A percentile compares a stretch with the other conserved stretches of the same genome.
Evolutionary conservation across 2,329 filamentous ascomycete genomes (phyloP).

Genomic region (Coniochaeta hoffmannii): DNA sequence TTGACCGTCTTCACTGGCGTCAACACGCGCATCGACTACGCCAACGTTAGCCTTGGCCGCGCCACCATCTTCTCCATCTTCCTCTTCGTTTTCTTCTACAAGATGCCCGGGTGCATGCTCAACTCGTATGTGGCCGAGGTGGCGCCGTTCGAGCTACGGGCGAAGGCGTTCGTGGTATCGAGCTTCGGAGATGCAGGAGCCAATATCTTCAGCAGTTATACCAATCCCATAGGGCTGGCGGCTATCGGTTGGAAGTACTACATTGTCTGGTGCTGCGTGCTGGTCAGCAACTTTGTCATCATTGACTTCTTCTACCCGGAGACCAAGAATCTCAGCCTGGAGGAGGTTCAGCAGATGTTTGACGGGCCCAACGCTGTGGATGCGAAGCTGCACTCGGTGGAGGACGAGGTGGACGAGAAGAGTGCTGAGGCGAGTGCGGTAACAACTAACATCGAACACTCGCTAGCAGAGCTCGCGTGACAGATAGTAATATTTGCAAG

Average conservation of each 20-base stretch:
- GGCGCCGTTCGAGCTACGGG: constrained; percentile 8
- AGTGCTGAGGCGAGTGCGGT: background rate
- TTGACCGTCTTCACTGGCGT: constrained; percentile 9
- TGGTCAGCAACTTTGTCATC: constrained; percentile 16
- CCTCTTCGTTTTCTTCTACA: constrained; percentile 1
- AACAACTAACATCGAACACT: background rate
- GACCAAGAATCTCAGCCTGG: constrained; percentile 43
- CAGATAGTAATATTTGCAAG: background rate
- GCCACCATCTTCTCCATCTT: constrained; percentile 7
- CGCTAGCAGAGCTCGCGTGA: no score
- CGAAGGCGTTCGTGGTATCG: constrained; percentile 11
- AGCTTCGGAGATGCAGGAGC: constrained; percentile 7
- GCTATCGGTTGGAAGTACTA: constrained; percentile 15
- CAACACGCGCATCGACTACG: background rate
- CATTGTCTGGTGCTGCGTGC: constrained; percentile 13
- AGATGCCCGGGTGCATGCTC: background rate
- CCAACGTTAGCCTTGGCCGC: background rate
- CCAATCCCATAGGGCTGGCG: constrained; percentile 13
- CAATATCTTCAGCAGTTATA: constrained; percentile 11
- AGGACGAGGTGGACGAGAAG: background rate
- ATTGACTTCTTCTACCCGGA: constrained; percentile 45
- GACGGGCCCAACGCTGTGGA: constrained; percentile 4
- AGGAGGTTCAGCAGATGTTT: constrained; percentile 33
- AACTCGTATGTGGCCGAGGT: constrained; percentile 11
- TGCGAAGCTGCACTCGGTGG: constrained; percentile 1